Evolutionary conservation across 75 land plant species (phyloP), one percentile per base, ranked within the genome.

Genomic region (Picea sitchensis): DNA sequence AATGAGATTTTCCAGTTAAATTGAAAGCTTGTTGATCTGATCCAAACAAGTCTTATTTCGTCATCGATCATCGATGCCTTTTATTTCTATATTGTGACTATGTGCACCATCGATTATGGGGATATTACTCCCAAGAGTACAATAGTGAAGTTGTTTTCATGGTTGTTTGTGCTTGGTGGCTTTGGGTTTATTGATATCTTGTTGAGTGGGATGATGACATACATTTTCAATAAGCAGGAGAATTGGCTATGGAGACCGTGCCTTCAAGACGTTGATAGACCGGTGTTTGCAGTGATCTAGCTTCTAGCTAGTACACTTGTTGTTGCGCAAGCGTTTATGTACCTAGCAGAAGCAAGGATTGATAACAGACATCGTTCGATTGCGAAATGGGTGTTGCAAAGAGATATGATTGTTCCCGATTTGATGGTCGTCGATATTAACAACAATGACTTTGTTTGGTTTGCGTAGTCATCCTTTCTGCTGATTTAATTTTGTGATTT

Each of bases 231-330:
- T 26, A 26, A 26, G 26, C 26, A 26, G 26, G 26, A 26, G 26
- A 26, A 26, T 26, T 26, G 26, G 26, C 26, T 26, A 26, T 26
- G 98, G 98, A 3, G 98, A 93, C 73, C 79, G 81, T 59, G 87
- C 98, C 0, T 95, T 95, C 73, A 78, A 79, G 82, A 84, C 92
- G 12, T 4, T 85, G 81, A 18, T 72, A 0, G 98, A 95, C 6
- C 84, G 95, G n/a, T 93, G 54, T 95, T 95, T 81, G 98, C 98
- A 32, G 86, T 87, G 0, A 65, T 89, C 34, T 95, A 95, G 98
- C 75, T 95, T 63, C 81, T 95, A 58, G 86, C 93, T 34, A 91
- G 93, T 1, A 95, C 98, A 2, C 85, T 95, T 30, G 98, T 92
- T 13, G 93, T 95, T 54, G 98, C 98, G 32, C 76, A 93, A 1